Evolutionary conservation across 148 eudicot species (phyloP).

Genomic region (Talinum fruticosum): DNA sequence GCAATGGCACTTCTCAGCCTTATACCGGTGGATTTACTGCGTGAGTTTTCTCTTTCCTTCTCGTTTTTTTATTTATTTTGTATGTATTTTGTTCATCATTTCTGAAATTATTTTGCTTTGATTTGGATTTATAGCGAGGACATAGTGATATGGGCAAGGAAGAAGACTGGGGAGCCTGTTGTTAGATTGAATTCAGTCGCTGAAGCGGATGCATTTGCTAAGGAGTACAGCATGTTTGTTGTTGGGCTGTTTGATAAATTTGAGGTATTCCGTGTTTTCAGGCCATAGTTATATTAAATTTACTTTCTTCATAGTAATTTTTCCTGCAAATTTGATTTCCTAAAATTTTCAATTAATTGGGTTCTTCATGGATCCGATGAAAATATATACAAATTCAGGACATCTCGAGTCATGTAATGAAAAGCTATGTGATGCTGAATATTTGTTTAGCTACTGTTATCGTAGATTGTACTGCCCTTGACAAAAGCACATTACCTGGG

Average conservation of each 20-base stretch:
- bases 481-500: too few relatives aligned
- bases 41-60: constrained; percentile 35
- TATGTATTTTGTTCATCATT: background rate
- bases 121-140: constrained; percentile 54
- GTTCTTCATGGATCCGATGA: background rate
- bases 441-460: too few relatives aligned
- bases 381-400: background rate
- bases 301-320: too few relatives aligned
- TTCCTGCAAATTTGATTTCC: background rate
- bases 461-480: too few relatives aligned
- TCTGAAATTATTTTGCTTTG: background rate
- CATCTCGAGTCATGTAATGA: background rate
- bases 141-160: constrained; percentile 80
- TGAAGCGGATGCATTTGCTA: constrained; percentile 64
- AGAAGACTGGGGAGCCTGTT: constrained; percentile 82
- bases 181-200: constrained; percentile 49
- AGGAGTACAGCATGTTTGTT: constrained; percentile 52
- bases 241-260: constrained; percentile 71
- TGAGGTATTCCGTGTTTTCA: constrained; percentile 51
- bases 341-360: background rate
- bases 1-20: constrained; percentile 66
- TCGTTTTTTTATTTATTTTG: background rate
- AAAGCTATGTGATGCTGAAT: background rate
- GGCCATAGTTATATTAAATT: background rate
- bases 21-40: constrained; percentile 80